Evolutionary conservation across 2,329 filamentous ascomycete genomes (phyloP), one percentile per base, ranked within the genome.

Genomic region (Cadophora luteo-olivacea): DNA sequence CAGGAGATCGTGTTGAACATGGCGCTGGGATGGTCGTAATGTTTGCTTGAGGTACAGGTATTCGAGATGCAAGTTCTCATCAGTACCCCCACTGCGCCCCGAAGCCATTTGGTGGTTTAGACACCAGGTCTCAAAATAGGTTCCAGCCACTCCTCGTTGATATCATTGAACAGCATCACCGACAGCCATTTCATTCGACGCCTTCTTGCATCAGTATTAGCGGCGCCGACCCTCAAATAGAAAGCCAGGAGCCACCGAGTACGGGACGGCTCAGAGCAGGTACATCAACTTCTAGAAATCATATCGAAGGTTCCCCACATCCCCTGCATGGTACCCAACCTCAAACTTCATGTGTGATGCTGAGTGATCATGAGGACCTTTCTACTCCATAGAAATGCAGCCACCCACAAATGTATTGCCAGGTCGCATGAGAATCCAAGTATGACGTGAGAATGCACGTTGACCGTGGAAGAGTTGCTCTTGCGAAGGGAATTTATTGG

Each of bases 121-220:
- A 41, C 64, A 66, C 58, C 66, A 60, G 65, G 60, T 70, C 69
- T 70, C 69, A 69, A 70, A 70, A 70, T 70, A 70, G 67, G 67
- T 69, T 70, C 61, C 61, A 60, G 51, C 54, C 19, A 22, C 48
- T 22, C 12, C 36, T 41, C 55, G 22, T 14, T 11, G 33, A 60
- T 60, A n/a, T 25, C 33, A 62, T 24, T 19, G 60, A 16, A 25
- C 22, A 41, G 12, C 24, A 62, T 49, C 24, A 16, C 22, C 41
- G 4, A 32, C 25, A n/a, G 16, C 9, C 38, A n/a, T 49, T 62
- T 49, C 58, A 29, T 32, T 32, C 8, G 33, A 60, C 14, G n/a
- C 11, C 22, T 14, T 49, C 45, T 51, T 62, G 60, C 41, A 62
- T 49, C 16, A 49, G 60, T 19, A 16, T 19, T 62, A 60, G 41